phyloP scores from a whole-genome alignment of 1,139 yeast genomes.

The Suhomyces panamericanus region DNA sequence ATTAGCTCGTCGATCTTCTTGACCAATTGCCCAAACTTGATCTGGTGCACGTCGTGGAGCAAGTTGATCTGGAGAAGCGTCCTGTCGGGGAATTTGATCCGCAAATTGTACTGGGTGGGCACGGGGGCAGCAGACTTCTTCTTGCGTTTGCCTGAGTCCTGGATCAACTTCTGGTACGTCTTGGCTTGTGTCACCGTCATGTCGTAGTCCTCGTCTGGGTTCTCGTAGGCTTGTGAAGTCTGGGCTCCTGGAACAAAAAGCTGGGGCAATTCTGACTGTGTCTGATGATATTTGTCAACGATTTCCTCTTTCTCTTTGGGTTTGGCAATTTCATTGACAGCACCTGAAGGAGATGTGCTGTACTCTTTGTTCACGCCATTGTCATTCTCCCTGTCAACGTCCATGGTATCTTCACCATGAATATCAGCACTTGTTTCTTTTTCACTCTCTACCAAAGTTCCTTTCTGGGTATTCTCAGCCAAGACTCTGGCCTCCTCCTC shows the following conservation, averaged over 20 bases:
- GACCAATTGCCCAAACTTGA: slow-evolving; percentile 45
- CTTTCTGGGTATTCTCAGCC: background rate
- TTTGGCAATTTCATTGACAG: background rate
- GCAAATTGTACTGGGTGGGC: slow-evolving; percentile 35
- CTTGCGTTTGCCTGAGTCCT: slow-evolving; percentile 37
- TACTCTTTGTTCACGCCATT: too few species aligned
- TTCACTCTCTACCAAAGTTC: slow-evolving; percentile 1
- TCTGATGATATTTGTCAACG: background rate
- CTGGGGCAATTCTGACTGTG: slow-evolving; percentile 19
- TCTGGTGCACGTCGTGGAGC: slow-evolving; percentile 33
- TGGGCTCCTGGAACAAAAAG: slow-evolving; percentile 24
- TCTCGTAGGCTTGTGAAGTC: slow-evolving; percentile 28
- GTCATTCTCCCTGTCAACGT: too few species aligned
- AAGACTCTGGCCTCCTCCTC: slow-evolving; percentile 1
- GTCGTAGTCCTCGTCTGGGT: slow-evolving; percentile 50
- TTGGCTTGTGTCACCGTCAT: slow-evolving; percentile 55
- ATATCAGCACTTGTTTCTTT: background rate
- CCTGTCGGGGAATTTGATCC: slow-evolving; percentile 57
- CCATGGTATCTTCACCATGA: too few species aligned
- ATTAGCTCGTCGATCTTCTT: slow-evolving; percentile 38
- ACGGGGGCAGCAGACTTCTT: slow-evolving; percentile 24
- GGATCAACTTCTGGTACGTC: slow-evolving; percentile 49
- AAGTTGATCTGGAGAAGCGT: slow-evolving; percentile 50
- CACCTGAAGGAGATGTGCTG: too few species aligned
- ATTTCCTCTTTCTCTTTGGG: background rate